phyloP scores from a whole-genome alignment of 2,329 filamentous ascomycete species.

The Penicillium polonicum region DNA sequence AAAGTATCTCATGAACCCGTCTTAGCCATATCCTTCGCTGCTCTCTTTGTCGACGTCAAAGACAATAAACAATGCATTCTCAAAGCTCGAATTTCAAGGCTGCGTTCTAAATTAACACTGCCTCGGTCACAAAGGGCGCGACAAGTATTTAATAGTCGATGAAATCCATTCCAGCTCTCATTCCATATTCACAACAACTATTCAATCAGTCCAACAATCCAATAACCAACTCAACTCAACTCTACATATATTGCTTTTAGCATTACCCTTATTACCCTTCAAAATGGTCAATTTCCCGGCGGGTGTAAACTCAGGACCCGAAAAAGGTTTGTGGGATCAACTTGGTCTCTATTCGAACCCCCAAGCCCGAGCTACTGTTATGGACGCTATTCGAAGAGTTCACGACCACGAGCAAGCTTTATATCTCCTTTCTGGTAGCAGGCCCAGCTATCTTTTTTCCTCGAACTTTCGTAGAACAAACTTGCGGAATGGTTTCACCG shows the following conservation, averaged over 20 bases:
- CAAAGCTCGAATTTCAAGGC: background rate
- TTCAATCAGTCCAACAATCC: background rate
- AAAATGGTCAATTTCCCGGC: background rate
- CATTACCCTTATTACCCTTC: background rate
- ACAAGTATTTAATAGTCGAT: background rate
- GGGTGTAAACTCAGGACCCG: background rate
- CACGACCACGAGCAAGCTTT: background rate
- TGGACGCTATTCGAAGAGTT: background rate
- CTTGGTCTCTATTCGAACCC: background rate
- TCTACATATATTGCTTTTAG: background rate
- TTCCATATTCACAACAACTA: background rate
- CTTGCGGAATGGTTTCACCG: background rate
- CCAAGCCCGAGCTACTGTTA: background rate
- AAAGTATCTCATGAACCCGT: too few relatives aligned
- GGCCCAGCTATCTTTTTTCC: background rate
- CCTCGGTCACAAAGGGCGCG: background rate
- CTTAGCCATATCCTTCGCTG: background rate
- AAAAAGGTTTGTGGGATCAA: background rate
- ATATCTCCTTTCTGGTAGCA: accelerated
- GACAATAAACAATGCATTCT: background rate
- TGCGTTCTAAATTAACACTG: background rate
- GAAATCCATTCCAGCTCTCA: background rate
- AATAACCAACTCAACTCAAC: background rate
- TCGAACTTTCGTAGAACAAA: background rate
- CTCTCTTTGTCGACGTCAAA: background rate